Percentiles rank a stretch among this genome's conserved stretches.
phyloP scores from a whole-genome alignment of 495 filamentous ascomycete species.

The Aspergillus indologenus region DNA sequence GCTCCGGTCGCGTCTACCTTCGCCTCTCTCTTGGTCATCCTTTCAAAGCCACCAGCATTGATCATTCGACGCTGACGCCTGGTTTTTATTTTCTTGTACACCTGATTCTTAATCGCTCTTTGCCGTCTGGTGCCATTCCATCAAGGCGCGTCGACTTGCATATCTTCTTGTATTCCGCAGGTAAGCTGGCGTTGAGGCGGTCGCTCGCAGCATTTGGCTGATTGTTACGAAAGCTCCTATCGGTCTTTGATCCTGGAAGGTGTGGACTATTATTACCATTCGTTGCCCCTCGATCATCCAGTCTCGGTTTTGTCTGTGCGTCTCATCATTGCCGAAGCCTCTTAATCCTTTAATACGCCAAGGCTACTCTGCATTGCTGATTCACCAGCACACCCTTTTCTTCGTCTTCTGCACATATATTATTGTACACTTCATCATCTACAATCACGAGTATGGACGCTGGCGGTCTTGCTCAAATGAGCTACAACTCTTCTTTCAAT shows the following conservation, averaged over 20 bases:
- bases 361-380: slow-evolving; percentile 24
- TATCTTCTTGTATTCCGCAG: slow-evolving; percentile 11
- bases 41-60: slow-evolving; percentile 7
- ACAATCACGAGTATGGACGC: slow-evolving; percentile 81
- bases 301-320: slow-evolving; percentile 18
- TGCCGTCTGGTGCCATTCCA: slow-evolving; percentile 14
- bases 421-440: slow-evolving; percentile 21
- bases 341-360: slow-evolving; percentile 41
- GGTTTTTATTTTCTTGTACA: slow-evolving; percentile 13
- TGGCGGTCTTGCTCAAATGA: slow-evolving; percentile 99
- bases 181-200: slow-evolving; percentile 11
- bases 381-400: slow-evolving; percentile 19
- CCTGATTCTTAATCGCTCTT: slow-evolving; percentile 17
- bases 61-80: slow-evolving; percentile 13
- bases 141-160: slow-evolving; percentile 13
- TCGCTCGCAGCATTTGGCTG: slow-evolving; percentile 11
- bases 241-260: slow-evolving; percentile 14
- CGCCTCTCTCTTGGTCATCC: slow-evolving; percentile 12
- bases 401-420: slow-evolving; percentile 41
- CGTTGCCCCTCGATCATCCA: slow-evolving; percentile 17
- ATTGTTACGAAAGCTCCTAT: slow-evolving; percentile 7
- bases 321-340: slow-evolving; percentile 20
- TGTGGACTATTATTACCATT: slow-evolving; percentile 16
- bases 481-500: slow-evolving; percentile 73
- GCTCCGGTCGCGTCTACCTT: slow-evolving; percentile 26